Evolutionary conservation across 2,329 filamentous ascomycete species (phyloP), one percentile per base, ranked within the genome.

Genomic region (Rasamsonia emersonii): DNA sequence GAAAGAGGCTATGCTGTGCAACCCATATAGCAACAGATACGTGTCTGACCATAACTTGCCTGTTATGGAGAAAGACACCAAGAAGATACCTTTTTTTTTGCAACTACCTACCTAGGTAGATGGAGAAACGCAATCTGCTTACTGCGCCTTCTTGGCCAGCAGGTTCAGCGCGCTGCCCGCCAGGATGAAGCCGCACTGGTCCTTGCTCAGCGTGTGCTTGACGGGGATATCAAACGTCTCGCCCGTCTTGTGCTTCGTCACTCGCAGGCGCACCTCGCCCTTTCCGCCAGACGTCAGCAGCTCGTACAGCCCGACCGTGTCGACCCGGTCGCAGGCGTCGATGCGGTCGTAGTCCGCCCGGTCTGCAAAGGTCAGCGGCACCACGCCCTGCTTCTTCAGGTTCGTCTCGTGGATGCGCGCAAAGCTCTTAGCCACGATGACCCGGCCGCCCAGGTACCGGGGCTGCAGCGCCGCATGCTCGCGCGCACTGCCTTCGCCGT

Each of bases 391-490:
- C 68, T 94, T 94, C 77, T 94, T 94, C 45, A 94, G 67, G 59
- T 94, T 94, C 18, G 86, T 93, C 70, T 94, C 86, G 66, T 94
- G 86, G 55, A 94, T 94, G 32, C 86, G 79, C 1, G 86, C 86
- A 54, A 94, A 93, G 21, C 75, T 82, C 68, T 94, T 94, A 35
- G 81, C 71, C 11, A 93, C 71, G 36, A 94, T 86, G 51, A 93
- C 70, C 30, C 84, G 74, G 13, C 83, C 85, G 37, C 86, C 88
- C 2, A 94, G 78, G 62, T 88, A 93, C n/a, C 86, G 73, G 2
- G 86, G 88, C 59, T 41, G 39, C n/a, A 41, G 37, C n/a, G 39
- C 39, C n/a, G 39, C 39, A 26, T 41, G 39, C 25, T 41, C 39
- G 25, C 39, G 39, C 3, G 39, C 39, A 30, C 37, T 39, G 11